Evolutionary conservation across 1,284 basidiomycete species (phyloP).

Genomic region (Ustilago trichophora): DNA sequence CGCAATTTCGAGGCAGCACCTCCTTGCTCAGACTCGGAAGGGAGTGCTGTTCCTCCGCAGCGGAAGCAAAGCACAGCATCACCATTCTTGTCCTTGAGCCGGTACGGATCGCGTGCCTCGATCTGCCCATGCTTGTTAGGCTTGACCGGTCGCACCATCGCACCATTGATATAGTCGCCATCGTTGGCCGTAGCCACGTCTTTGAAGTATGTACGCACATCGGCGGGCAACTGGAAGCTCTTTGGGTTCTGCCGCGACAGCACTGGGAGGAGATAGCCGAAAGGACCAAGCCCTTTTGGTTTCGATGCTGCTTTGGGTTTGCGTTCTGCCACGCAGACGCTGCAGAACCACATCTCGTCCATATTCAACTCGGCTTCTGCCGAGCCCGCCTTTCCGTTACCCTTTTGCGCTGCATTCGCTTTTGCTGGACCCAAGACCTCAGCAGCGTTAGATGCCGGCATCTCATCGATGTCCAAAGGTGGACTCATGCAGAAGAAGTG

Average conservation of each 20-base stretch:
- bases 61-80: slow-evolving; percentile 84
- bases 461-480: slow-evolving; percentile 85
- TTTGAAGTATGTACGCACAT: slow-evolving; percentile 85
- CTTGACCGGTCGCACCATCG: slow-evolving; percentile 68
- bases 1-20: too few relatives aligned
- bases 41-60: slow-evolving; percentile 80
- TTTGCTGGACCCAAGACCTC: slow-evolving; percentile 35
- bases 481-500: slow-evolving; percentile 96
- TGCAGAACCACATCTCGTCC: slow-evolving; percentile 93
- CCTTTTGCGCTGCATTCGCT: slow-evolving; percentile 16
- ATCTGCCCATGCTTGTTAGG: slow-evolving; percentile 80
- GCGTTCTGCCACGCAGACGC: slow-evolving; percentile 71
- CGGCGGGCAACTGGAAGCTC: slow-evolving; percentile 88
- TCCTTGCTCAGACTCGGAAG: slow-evolving; percentile 62
- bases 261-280: slow-evolving; percentile 74
- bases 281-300: slow-evolving; percentile 59
- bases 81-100: slow-evolving; percentile 84
- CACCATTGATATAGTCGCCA: slow-evolving; percentile 73
- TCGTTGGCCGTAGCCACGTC: slow-evolving; percentile 69
- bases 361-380: slow-evolving; percentile 21
- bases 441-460: slow-evolving; percentile 69
- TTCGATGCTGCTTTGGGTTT: slow-evolving; percentile 30
- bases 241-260: slow-evolving; percentile 75
- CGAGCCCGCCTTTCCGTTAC: slow-evolving; percentile 32
- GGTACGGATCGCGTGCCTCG: slow-evolving; percentile 89